A percentile compares a stretch with the other conserved stretches of the same genome.
phyloP scores from a whole-genome alignment of 305 asterid species.

The Solanum chacoense region DNA sequence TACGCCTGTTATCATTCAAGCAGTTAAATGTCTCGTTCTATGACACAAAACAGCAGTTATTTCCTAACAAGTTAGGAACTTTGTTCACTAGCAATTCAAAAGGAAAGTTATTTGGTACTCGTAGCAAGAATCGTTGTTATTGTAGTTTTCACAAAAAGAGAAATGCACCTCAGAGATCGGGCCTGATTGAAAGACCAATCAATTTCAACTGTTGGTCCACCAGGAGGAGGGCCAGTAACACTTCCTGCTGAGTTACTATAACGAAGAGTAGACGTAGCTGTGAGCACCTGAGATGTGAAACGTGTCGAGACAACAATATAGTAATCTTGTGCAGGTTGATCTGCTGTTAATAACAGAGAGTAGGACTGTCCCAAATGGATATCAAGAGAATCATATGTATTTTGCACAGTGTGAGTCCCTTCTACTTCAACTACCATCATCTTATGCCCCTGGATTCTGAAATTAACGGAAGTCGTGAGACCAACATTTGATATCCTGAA shows the following conservation, averaged over 20 bases:
- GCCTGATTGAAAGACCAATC: slow-evolving; percentile 44
- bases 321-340: slow-evolving; percentile 32
- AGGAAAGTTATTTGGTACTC: background rate
- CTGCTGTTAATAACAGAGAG: slow-evolving; percentile 28
- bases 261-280: slow-evolving; percentile 26
- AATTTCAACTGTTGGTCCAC: slow-evolving; percentile 27
- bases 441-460: slow-evolving; percentile 36
- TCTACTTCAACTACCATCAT: slow-evolving; percentile 34
- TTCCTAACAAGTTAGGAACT: background rate
- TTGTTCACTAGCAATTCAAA: background rate
- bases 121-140: background rate
- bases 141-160: background rate
- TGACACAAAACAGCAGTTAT: background rate
- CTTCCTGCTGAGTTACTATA: slow-evolving; percentile 28
- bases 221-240: slow-evolving; percentile 27
- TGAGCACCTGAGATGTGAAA: slow-evolving; percentile 30
- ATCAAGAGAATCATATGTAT: slow-evolving; percentile 31
- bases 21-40: background rate
- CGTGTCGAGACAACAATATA: slow-evolving; percentile 28
- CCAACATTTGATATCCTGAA: slow-evolving; percentile 37
- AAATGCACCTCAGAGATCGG: slow-evolving; percentile 27
- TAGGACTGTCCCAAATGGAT: slow-evolving; percentile 38
- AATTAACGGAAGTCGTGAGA: slow-evolving; percentile 25
- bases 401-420: slow-evolving; percentile 36
- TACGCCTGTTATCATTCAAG: slow-evolving; percentile 8